Conservation (phyloP, 2,329 filamentous ascomycete genomes). For the Talaromyces sp. region DNA sequence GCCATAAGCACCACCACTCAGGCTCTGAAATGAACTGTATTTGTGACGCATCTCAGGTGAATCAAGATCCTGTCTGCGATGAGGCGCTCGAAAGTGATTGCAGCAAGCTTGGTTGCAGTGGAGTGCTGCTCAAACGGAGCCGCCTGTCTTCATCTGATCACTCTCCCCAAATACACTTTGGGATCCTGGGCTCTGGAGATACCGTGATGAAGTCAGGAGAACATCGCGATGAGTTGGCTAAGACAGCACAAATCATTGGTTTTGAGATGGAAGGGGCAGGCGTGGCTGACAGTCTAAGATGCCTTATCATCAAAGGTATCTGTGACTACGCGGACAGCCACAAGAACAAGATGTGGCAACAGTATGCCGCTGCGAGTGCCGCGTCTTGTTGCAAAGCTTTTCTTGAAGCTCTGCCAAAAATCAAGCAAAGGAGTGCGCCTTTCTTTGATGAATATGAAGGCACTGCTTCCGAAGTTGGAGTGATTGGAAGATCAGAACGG, state of each 20-base stretch:
- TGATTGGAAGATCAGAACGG: background rate
- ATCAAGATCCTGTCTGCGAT: background rate
- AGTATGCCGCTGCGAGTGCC: slow-evolving; percentile 39
- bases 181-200: slow-evolving; percentile 19
- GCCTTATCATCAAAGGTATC: slow-evolving; percentile 28
- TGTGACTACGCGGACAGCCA: slow-evolving; percentile 42
- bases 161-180: slow-evolving; percentile 34
- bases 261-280: slow-evolving; percentile 27
- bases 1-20: slow-evolving; percentile 8
- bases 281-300: slow-evolving; percentile 21
- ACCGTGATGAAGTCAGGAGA: slow-evolving; percentile 41
- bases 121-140: background rate
- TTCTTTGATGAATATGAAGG: background rate
- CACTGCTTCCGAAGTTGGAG: background rate
- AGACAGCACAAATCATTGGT: slow-evolving; percentile 19
- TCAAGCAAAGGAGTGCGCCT: background rate
- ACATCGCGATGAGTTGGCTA: slow-evolving; percentile 37
- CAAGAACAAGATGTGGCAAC: slow-evolving; percentile 39
- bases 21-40: background rate
- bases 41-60: background rate
- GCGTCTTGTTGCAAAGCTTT: slow-evolving; percentile 34
- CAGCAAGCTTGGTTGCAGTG: background rate
- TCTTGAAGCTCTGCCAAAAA: slow-evolving; percentile 17
- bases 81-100: slow-evolving; percentile 11
- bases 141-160: background rate